Evolutionary conservation across 1,139 yeast genomes (phyloP), one percentile per base, ranked within the genome.

Genomic region (Kurtzmaniella natalensis): DNA sequence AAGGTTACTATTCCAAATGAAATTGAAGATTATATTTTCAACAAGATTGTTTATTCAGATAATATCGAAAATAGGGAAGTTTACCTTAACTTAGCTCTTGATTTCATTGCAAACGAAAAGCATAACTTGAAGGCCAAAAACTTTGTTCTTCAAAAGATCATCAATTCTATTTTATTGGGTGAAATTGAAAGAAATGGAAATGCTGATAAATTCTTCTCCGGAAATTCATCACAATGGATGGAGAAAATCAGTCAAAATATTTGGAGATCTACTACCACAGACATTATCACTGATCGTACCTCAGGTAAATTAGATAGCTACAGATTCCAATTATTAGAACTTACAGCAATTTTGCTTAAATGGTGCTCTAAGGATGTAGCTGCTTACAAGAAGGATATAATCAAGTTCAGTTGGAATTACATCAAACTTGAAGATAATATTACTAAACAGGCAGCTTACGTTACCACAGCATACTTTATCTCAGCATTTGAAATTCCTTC

Each of bases 351-450:
- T 34, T 60, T 92, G 30, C 76, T 89, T 28, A 81, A 81, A 48
- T 72, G 78, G 59, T 81, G 87, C 2, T 77, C 95, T 0, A 56
- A 63, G 1, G 56, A 70, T 16, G 70, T 87, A 13, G 64, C 73
- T 7, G 81, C 76, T n/a, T 72, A 77, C 44, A 72, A 88, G 31
- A 92, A 88, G 50, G 96, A 88, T 47, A 77, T 92, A 30, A 86
- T 92, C 57, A 88, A 87, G 54, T 92, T 89, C 61, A 85, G 92
- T 45, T 94, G 98, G 98, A 85, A 85, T 46, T 86, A 81, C 50
- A 83, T 92, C 50, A 87, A 87, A 47, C 62, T 89, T 30, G 97
- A 89, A 44, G 99, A 94, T 51, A 76, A 81, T 38, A 77, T 88
- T 34, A 81, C 95, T 27, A 94, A 94, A 53, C 96, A 88, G 47